Conservation (phyloP, 106 monocot species). For the Acorus gramineus region DNA sequence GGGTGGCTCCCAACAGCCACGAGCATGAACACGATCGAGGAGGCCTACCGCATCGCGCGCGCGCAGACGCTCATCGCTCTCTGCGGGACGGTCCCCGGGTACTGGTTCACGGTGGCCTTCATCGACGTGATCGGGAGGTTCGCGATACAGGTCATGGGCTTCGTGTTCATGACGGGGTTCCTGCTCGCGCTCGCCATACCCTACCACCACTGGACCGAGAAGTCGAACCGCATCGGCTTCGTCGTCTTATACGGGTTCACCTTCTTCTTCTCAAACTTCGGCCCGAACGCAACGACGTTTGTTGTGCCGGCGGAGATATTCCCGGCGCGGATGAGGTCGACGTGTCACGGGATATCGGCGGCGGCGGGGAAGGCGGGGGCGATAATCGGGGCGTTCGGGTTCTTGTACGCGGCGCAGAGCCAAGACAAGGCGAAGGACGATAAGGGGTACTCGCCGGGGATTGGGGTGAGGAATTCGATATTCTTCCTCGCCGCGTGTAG, state of each 20-base stretch:
- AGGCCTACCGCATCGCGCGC: not conserved
- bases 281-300: slow-evolving; percentile 80
- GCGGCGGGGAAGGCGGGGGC: slow-evolving; percentile 69
- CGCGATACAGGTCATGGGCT: not conserved
- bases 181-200: slow-evolving; percentile 17
- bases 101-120: slow-evolving; percentile 3
- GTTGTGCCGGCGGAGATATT: slow-evolving; percentile 82
- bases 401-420: slow-evolving; percentile 56
- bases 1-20: not conserved
- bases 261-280: slow-evolving; percentile 93
- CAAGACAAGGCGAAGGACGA: slow-evolving; percentile 20
- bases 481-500: slow-evolving; percentile 47
- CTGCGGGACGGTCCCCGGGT: slow-evolving; percentile 1
- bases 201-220: slow-evolving; percentile 34
- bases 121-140: not conserved
- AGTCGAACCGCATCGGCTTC: slow-evolving; percentile 49
- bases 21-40: not conserved
- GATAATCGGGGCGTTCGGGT: slow-evolving; percentile 72
- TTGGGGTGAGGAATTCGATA: slow-evolving; percentile 51
- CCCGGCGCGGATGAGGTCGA: slow-evolving; percentile 59
- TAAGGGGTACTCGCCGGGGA: slow-evolving; percentile 42
- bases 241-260: slow-evolving; percentile 56
- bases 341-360: slow-evolving; percentile 75
- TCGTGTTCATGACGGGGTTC: slow-evolving; percentile 8
- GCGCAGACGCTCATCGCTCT: not conserved